Evolutionary conservation across 176 grass and related monocot species (phyloP), one percentile per base, ranked within the genome.

Genomic region (Avena insularis): DNA sequence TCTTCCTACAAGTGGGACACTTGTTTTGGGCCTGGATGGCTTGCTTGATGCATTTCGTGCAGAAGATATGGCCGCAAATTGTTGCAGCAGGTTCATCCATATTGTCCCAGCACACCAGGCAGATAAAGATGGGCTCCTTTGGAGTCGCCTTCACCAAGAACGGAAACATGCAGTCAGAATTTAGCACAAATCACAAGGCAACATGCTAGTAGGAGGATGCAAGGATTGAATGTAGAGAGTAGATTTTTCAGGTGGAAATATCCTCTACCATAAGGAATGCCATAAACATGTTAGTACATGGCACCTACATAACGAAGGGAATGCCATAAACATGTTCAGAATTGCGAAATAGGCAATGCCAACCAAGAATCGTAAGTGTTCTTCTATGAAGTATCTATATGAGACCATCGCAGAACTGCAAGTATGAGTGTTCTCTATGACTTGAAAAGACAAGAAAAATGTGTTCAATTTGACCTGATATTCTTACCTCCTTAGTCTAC

Each of bases 101-200:
- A 54, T 85, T 85, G 89, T 74, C 92, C 96, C 85, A 83, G 77
- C 96, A 98, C 77, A 98, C 77, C 14, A 93, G 96, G 65, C 96
- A 98, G 57, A 62, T 80, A 74, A 98, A 95, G 43, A 47, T 45
- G 4, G 90, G 87, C 86, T 98, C 87, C 81, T 98, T 90, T 21
- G 79, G 81, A 56, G 62, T 75, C 38, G 61, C 56, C 62, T 90
- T 87, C 4, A 51, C 21, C 35, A 60, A 57, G 12, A 85, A 85
- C n/a, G 9, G 51, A 21, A 82, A 58, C 8, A 65, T 27, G 29
- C 49, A 63, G 51, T 70, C 27, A 85, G 53, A 71, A 61, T n/a
- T 72, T 13, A 84, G 43, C 29, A 15, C 21, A 53, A 62, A 55
- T 35, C 27, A 1, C 20, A 73, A 47, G 27, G 11, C 15, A 89